Evolutionary conservation across 192 early-diverging fungal species (phyloP), one percentile per base, ranked within the genome.

Genomic region (Funneliformis mosseae): DNA sequence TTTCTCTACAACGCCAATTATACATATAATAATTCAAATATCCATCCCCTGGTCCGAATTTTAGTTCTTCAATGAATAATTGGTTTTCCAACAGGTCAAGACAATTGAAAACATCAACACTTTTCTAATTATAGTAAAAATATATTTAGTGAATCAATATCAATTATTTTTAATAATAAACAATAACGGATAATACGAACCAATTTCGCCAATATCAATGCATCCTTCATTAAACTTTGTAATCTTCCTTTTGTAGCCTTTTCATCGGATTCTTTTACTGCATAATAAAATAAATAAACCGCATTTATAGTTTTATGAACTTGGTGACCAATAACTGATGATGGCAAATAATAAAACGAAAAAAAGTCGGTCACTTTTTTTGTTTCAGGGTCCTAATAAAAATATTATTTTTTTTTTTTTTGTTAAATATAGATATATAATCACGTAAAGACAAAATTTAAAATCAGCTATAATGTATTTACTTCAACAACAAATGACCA

Each of bases 201-300:
- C 62, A 43, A 83, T 83, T 73, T 81, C 87, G 97, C 97, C 76
- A 93, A 61, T 27, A 95, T 90, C 80, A 98, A 87, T 9, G 92
- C 92, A 82, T 96, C 95, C n/a, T 88, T 88, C 71, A 97, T 89
- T 50, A 99, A 83, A 21, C 74, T 81, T 18, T 84, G 83, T 46
- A 95, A 78, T 76, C 91, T 84, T 42, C 86, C 82, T 81, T 87
- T 86, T 73, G 91, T 82, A 27, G 87, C 83, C n/a, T 87, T 84
- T 46, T 82, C 80, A 64, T 86, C 82, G 9, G 87, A 81, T 5
- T 59, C 74, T 23, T 89, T 81, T 14, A 90, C 87, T 16, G 89
- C 92, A 84, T 99, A 99, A 88, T 98, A 99, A 87, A 95, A 99
- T 48, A 96, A 81, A 77, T 99, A 99, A 14, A 97, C 97, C 0